Evolutionary conservation across 2,329 filamentous ascomycete genomes (phyloP).

Genomic region (Parafenestella ontariensis): DNA sequence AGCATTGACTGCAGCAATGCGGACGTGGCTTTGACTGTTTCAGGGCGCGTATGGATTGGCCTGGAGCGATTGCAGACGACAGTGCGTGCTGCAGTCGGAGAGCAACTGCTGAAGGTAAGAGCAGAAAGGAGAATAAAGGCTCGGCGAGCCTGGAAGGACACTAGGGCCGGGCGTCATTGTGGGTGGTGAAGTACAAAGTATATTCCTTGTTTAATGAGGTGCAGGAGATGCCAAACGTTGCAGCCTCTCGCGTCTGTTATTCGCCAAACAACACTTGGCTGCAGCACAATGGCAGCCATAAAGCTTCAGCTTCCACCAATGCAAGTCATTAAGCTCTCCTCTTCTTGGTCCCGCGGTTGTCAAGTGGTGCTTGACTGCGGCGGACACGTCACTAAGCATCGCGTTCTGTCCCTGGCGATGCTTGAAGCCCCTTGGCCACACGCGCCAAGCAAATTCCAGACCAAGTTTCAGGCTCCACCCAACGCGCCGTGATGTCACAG

Average conservation of each 20-base stretch:
- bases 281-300: conserved; percentile 2
- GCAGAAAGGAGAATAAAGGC: conserved; percentile 7
- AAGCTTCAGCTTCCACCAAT: not conserved
- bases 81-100: conserved; percentile 3
- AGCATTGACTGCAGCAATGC: conserved; percentile 7
- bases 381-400: conserved; percentile 38
- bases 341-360: not conserved
- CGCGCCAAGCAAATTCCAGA: not conserved
- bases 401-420: conserved; percentile 19
- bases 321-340: not conserved
- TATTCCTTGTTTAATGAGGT: conserved; percentile 31
- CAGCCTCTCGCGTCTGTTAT: conserved; percentile 12
- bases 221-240: conserved; percentile 8
- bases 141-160: conserved; percentile 6
- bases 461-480: conserved; percentile 20
- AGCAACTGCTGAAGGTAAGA: conserved; percentile 1
- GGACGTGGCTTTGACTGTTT: conserved; percentile 14
- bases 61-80: conserved; percentile 13
- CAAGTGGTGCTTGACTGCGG: conserved; percentile 10
- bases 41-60: conserved; percentile 15
- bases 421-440: conserved; percentile 33
- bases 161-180: conserved; percentile 26
- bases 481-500: conserved; percentile 29
- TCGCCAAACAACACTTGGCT: conserved; percentile 10
- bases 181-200: conserved; percentile 11